Conservation (phyloP, 2,329 filamentous ascomycete species). For the Penicillium sumatraense region DNA sequence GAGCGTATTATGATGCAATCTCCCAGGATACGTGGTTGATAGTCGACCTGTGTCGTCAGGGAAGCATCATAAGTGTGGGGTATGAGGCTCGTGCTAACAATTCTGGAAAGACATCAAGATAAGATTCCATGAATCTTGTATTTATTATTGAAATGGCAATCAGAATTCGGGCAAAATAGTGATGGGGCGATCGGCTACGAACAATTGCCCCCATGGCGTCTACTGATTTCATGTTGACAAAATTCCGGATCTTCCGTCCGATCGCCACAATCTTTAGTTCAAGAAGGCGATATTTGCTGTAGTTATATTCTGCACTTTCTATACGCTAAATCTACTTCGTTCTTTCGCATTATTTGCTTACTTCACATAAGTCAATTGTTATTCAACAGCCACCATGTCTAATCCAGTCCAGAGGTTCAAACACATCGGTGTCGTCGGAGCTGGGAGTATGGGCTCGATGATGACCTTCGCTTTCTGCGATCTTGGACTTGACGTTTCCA, state of each 20-base stretch:
- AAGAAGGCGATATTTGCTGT: constrained; percentile 14
- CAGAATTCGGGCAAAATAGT: background rate
- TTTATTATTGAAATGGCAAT: background rate
- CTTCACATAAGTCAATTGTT: background rate
- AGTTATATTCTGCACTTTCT: background rate
- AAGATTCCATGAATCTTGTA: too few relatives aligned
- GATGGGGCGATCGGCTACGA: background rate
- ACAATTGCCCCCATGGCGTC: background rate
- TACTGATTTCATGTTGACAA: constrained; percentile 22
- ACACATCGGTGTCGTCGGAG: constrained; percentile 45
- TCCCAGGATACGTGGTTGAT: background rate
- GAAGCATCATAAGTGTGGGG: background rate
- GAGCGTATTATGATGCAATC: constrained; percentile 25
- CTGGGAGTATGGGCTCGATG: constrained; percentile 49
- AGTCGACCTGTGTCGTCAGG: background rate
- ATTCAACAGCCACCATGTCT: constrained; percentile 23
- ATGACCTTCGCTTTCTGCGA: constrained; percentile 48
- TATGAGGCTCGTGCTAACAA: background rate
- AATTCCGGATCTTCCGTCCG: constrained; percentile 11
- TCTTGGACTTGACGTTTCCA: constrained; percentile 42
- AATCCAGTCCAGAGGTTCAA: constrained; percentile 35
- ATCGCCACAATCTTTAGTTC: constrained; percentile 22
- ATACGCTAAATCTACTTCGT: background rate
- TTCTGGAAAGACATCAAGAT: too few relatives aligned
- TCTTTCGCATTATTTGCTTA: background rate